Evolutionary conservation across 1,284 basidiomycete genomes (phyloP), one percentile per base, ranked within the genome.

Genomic region (Schizopora paradoxa): DNA sequence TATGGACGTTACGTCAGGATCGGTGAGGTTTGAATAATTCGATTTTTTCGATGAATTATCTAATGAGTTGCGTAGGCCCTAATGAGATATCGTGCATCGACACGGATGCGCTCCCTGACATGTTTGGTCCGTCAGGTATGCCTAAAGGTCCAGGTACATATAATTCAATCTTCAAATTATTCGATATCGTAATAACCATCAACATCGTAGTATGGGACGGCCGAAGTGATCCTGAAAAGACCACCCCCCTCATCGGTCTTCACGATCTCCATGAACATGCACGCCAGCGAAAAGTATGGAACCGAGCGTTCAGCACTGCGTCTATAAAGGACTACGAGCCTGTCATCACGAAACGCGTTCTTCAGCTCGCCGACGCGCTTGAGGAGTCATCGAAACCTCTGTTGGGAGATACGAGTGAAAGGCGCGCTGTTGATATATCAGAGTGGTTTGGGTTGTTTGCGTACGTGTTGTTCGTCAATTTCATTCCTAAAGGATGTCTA

Each of bases 281-380:
- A 2, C 59, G 61, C 7, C 54, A 64, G 27, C 66, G 72, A 19
- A 62, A 61, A 43, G 61, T 62, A 6, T 74, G 72, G 72, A 66
- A 63, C 47, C 60, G 62, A 28, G 71, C 63, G 5, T 68, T 73
- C 51, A 65, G 58, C 41, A 57, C 60, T 4, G 54, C 59, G 16
- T 58, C 68, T 6, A 48, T 73, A 13, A 66, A 58, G 48, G 66
- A 64, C 22, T 73, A 71, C 45, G 58, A 67, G 40, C 62, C 63
- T 0, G 48, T 67, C 18, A 53, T 72, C 41, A 47, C 54, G 19
- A 48, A 49, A 23, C 59, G 68, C 14, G 60, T 62, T 6, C 51
- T 39, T 10, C 65, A 71, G 46, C 56, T 74, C 6, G 55, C 64
- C 2, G 57, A 62, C 31, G 45, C 50, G 19, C 53, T 73, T 11